These are phyloP conservation scores for Ogataea pignaliae DNA, from an alignment of 805 yeast genomes.

Conservation along the genomic window DNA sequence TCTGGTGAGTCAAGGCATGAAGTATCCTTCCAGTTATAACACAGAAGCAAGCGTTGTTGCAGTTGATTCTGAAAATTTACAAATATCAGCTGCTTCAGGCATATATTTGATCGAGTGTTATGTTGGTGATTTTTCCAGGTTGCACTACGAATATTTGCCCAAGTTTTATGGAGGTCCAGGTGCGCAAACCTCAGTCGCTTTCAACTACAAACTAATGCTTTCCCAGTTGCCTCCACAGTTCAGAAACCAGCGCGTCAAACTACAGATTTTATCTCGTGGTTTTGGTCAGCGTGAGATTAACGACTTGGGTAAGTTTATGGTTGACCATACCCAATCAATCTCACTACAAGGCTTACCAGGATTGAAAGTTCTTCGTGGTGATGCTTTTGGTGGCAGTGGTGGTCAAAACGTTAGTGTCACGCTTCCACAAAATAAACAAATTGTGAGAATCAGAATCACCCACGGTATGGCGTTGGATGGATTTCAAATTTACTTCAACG, in stretches of 20 bases:
- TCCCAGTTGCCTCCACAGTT: constrained; percentile 30
- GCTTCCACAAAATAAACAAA: constrained; percentile 13
- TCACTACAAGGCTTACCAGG: constrained; percentile 13
- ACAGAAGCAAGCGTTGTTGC: constrained; percentile 45
- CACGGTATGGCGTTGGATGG: constrained; percentile 85
- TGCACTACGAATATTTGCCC: constrained; percentile 60
- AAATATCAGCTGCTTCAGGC: constrained; percentile 57
- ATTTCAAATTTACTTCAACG: constrained; percentile 46
- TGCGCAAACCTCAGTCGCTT: constrained; percentile 44
- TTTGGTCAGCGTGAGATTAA: constrained; percentile 53
- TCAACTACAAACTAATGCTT: constrained; percentile 46
- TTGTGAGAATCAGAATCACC: constrained; percentile 57
- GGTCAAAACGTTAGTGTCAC: constrained; percentile 13
- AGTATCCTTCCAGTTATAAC: constrained; percentile 26
- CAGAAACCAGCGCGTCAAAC: constrained; percentile 36
- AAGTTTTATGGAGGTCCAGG: constrained; percentile 54
- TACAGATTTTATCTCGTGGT: constrained; percentile 56
- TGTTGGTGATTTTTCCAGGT: constrained; percentile 59
- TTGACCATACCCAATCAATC: constrained; percentile 14
- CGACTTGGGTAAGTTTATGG: constrained; percentile 38
- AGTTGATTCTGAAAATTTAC: constrained; percentile 38
- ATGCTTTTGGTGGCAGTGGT: constrained; percentile 19
- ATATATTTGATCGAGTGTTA: constrained; percentile 71
- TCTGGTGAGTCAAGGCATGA: constrained; percentile 28
- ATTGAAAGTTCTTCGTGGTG: constrained; percentile 16